Evolutionary conservation across 495 filamentous ascomycete species (phyloP).

Genomic region (Amphirosellinia nigrospora): DNA sequence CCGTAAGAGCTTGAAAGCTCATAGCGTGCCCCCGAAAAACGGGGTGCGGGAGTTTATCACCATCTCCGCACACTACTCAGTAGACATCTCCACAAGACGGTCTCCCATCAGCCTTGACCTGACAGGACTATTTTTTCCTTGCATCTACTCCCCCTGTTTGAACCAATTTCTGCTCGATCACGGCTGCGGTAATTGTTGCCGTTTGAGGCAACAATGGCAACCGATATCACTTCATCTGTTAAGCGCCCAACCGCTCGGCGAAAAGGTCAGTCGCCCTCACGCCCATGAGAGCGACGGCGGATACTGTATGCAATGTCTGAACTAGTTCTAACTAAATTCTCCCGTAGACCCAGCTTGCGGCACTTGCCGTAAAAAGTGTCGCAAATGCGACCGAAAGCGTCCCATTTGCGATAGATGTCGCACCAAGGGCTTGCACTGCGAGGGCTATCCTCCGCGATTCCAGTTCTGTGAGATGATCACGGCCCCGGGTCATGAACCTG

Average conservation of each 20-base stretch:
- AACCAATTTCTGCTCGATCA: not conserved
- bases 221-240: not conserved
- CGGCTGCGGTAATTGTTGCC: conserved; percentile 2
- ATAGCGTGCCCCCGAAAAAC: not conserved
- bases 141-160: not conserved
- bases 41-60: too few species aligned
- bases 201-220: conserved; percentile 1
- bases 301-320: not conserved
- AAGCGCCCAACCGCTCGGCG: conserved; percentile 1
- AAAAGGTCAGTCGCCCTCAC: conserved; percentile 1
- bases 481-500: not conserved
- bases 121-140: not conserved
- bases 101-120: not conserved
- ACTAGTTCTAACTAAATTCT: not conserved
- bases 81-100: not conserved
- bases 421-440: conserved; percentile 1
- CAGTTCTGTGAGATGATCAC: conserved; percentile 8
- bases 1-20: not conserved
- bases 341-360: not conserved
- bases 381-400: conserved; percentile 8
- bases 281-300: too few species aligned
- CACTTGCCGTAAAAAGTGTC: conserved; percentile 3
- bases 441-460: conserved; percentile 1
- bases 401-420: conserved; percentile 3
- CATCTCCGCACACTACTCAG: too few species aligned